phyloP scores from a whole-genome alignment of 257 asterid species.

The Nicotiana tomentosiformis region DNA sequence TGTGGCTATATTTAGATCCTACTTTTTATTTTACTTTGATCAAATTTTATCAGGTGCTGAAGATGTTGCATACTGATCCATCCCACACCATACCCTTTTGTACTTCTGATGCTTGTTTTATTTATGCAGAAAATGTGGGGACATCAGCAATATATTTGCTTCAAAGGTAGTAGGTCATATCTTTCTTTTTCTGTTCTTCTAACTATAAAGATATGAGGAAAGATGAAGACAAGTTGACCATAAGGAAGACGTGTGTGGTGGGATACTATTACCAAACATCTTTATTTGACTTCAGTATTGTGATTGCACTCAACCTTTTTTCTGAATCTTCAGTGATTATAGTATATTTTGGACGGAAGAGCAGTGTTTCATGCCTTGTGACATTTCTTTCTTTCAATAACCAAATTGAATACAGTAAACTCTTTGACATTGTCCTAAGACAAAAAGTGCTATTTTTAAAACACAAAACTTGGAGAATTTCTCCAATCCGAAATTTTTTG shows the following conservation, averaged over 20 bases:
- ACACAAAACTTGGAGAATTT: no score
- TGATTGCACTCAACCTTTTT: neutral
- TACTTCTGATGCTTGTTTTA: neutral
- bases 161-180: neutral
- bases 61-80: neutral
- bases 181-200: neutral
- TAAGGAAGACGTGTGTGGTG: neutral
- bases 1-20: constrained; percentile 12
- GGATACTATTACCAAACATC: neutral
- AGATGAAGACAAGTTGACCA: neutral
- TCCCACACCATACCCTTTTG: neutral
- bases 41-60: neutral
- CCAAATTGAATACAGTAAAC: neutral
- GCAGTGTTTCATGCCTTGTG: neutral
- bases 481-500: no score
- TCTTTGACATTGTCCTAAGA: neutral
- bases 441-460: neutral
- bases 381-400: neutral
- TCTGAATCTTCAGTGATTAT: neutral
- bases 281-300: no score
- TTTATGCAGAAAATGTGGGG: neutral
- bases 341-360: neutral
- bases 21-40: neutral
- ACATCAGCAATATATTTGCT: neutral
- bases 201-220: neutral